Evolutionary conservation across 345 rosid species (phyloP).

Genomic region (Eucalyptus cladocalyx): DNA sequence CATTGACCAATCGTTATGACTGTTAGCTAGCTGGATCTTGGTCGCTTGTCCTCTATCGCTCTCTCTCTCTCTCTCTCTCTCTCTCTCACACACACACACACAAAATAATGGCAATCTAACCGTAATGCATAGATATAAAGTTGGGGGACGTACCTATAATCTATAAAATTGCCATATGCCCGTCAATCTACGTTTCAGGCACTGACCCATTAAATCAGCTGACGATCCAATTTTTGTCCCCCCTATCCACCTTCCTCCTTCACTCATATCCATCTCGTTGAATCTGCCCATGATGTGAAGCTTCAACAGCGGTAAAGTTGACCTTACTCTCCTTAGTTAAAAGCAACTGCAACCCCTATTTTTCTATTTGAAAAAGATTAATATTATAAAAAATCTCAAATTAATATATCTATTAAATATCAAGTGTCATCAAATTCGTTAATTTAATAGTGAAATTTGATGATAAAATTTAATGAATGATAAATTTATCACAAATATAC

Average conservation of each 20-base stretch:
- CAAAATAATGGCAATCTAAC: background rate
- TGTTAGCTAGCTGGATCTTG: background rate
- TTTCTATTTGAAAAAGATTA: fast-evolving
- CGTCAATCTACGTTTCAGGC: background rate
- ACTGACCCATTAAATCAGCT: background rate
- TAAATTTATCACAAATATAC: too few species aligned
- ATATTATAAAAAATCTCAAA: fast-evolving
- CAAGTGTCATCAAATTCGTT: fast-evolving
- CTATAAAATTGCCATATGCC: background rate
- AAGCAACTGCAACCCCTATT: background rate
- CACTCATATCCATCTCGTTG: background rate
- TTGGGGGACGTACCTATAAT: background rate
- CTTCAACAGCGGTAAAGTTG: background rate
- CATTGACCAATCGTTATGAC: background rate
- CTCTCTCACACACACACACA: background rate
- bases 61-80: background rate
- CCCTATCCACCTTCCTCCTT: background rate
- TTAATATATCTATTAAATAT: fast-evolving
- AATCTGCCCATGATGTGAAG: background rate
- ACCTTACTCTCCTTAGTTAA: background rate
- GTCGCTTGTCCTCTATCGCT: background rate
- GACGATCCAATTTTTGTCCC: background rate
- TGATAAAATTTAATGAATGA: too few species aligned
- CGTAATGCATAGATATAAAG: background rate
- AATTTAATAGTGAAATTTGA: fast-evolving